Evolutionary conservation across 2,329 filamentous ascomycete species (phyloP).

Genomic region (Cercospora nicotianae): DNA sequence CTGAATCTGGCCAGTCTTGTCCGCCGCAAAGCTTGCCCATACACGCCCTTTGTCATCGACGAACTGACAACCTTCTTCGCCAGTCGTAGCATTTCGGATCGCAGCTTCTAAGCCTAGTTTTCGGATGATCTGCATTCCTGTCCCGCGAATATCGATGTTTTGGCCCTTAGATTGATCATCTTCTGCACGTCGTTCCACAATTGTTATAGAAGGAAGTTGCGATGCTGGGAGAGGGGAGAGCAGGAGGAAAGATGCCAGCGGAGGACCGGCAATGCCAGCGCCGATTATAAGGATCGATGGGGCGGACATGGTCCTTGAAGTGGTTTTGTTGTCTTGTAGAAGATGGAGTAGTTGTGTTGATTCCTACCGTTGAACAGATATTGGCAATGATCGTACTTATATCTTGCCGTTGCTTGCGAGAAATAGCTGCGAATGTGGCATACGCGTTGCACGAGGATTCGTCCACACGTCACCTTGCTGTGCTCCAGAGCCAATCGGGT

Average conservation of each 20-base stretch:
- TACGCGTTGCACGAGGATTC: background rate
- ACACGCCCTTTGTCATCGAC: slow-evolving; percentile 30
- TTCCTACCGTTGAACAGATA: background rate
- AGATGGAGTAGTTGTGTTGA: background rate
- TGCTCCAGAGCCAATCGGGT: slow-evolving; percentile 10
- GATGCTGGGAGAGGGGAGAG: slow-evolving; percentile 17
- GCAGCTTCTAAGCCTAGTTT: slow-evolving; percentile 35
- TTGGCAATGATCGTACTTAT: background rate
- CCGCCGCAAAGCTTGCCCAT: slow-evolving; percentile 29
- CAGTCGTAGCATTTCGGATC: slow-evolving; percentile 30
- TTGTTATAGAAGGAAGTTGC: slow-evolving; percentile 32
- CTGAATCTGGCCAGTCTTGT: slow-evolving; percentile 32
- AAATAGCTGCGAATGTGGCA: background rate
- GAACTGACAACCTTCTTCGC: slow-evolving; percentile 35
- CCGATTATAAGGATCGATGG: slow-evolving; percentile 35
- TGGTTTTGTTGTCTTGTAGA: background rate
- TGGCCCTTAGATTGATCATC: slow-evolving; percentile 30
- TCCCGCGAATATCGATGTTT: slow-evolving; percentile 38
- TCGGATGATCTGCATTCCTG: slow-evolving; percentile 33
- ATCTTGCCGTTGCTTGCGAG: background rate
- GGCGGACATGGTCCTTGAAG: background rate
- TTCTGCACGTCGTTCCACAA: slow-evolving; percentile 34
- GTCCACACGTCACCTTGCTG: slow-evolving; percentile 1
- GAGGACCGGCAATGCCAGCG: slow-evolving; percentile 34
- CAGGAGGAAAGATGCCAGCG: slow-evolving; percentile 33